Base-by-base conservation (phyloP, 257 asterid species). In the Plectranthus barbatus region DNA sequence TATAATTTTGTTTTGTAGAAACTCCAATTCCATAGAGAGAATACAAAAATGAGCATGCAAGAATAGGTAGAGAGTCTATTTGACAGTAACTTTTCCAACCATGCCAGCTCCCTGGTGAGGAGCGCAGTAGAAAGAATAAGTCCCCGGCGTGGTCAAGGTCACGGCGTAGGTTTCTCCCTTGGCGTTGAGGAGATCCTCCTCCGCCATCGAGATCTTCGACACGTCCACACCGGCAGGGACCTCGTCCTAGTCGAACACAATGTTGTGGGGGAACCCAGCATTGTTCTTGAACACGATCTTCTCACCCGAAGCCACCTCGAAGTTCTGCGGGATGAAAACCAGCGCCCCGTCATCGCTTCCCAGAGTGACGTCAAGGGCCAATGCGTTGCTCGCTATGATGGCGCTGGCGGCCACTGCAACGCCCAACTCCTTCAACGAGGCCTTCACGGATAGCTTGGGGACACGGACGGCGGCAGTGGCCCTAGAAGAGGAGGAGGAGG, bases 21-120 rank as follows among this genome's bases (percentile, higher is more conserved):
- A n/a, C n/a, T n/a, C 31, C 31, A 26, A 26, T 26, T 26, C 31
- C 31, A 68, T 36, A 49, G 17, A 54, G 12, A 0, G 4, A 19
- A 4, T 18, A 3, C 3, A 20, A 12, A 15, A 0, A 20, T 4
- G n/a, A n/a, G n/a, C n/a, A 47, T 6, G 5, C 4, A 14, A 18
- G 5, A 7, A 34, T 9, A 36, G 48, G 37, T 19, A 56, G 24
- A 2, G 40, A n/a, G 4, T 52, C 74, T 78, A 87, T 55, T 85
- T 83, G 6, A 90, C 95, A 23, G 88, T 90, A 9, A 87, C 88
- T 74, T 78, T 76, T 65, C 97, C 95, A 21, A 64, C 75, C 96
- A 90, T 90, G 66, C 96, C 96, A 45, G 93, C 89, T 20, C 95
- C 93, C 60, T 67, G 79, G 76, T 91, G 98, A 47, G 96, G 98